Percentiles rank a stretch among this genome's conserved stretches.
These are phyloP conservation scores for Mucor plumbeus DNA, from an alignment of 371 early-diverging fungal species.

Conservation along the genomic window DNA sequence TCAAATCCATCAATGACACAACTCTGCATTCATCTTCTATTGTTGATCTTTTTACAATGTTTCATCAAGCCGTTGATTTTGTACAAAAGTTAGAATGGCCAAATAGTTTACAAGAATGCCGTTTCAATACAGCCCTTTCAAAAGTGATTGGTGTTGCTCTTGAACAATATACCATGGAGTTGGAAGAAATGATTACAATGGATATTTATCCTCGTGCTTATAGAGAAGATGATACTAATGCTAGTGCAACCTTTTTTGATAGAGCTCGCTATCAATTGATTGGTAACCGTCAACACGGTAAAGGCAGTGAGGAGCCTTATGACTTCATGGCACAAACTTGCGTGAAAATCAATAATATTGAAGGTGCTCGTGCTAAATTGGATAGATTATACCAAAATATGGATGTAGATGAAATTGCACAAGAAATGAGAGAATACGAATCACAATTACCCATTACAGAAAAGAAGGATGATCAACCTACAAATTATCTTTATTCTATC, in stretches of 20 bases:
- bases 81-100: constrained; percentile 81
- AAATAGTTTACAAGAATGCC: constrained; percentile 67
- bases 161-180: constrained; percentile 54
- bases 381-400: constrained; percentile 68
- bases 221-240: constrained; percentile 20
- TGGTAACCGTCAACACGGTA: constrained; percentile 38
- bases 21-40: constrained; percentile 82
- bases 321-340: constrained; percentile 68
- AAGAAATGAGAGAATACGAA: constrained; percentile 50
- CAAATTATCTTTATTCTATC: constrained; percentile 58
- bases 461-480: constrained; percentile 22
- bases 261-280: constrained; percentile 45
- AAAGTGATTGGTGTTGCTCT: constrained; percentile 63
- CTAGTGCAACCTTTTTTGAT: constrained; percentile 38
- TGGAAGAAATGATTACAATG: constrained; percentile 47
- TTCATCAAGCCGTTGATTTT: constrained; percentile 76
- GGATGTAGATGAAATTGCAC: constrained; percentile 68
- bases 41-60: constrained; percentile 77
- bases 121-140: constrained; percentile 73
- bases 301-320: constrained; percentile 43
- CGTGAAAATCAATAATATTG: constrained; percentile 71
- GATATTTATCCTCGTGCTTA: constrained; percentile 42
- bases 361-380: constrained; percentile 64
- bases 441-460: constrained; percentile 21
- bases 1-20: constrained; percentile 61